phyloP scores from a whole-genome alignment of 148 eudicot species.

The Vaccinium darrowii region DNA sequence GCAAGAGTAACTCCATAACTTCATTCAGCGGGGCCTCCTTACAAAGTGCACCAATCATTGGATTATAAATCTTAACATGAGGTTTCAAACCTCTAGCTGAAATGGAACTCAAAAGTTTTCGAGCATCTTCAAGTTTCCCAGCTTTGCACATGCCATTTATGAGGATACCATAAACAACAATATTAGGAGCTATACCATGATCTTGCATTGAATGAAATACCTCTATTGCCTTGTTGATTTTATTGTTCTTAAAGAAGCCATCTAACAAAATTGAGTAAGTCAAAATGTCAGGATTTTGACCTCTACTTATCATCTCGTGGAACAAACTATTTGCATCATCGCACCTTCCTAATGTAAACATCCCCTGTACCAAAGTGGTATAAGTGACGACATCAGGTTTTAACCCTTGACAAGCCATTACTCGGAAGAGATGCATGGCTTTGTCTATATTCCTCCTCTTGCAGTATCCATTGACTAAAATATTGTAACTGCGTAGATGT shows the following conservation, averaged over 20 bases:
- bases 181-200: too few relatives aligned
- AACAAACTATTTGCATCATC: background rate
- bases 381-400: background rate
- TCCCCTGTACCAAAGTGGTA: constrained; percentile 7
- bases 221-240: too few relatives aligned
- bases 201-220: too few relatives aligned
- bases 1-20: background rate
- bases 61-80: background rate
- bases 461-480: constrained; percentile 18
- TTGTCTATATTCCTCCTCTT: background rate
- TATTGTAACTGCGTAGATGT: background rate
- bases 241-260: too few relatives aligned
- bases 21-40: background rate
- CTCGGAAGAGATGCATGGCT: background rate
- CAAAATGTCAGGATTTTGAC: background rate
- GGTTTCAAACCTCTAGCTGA: background rate
- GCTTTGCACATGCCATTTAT: too few relatives aligned
- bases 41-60: background rate
- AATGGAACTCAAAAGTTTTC: too few relatives aligned
- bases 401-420: constrained; percentile 16
- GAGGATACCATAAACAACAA: too few relatives aligned
- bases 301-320: background rate
- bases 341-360: background rate
- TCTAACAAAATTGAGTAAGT: background rate
- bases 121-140: too few relatives aligned